Evolutionary conservation across 2,329 filamentous ascomycete species (phyloP), one percentile per base, ranked within the genome.

Genomic region (Neospermospora avenae): DNA sequence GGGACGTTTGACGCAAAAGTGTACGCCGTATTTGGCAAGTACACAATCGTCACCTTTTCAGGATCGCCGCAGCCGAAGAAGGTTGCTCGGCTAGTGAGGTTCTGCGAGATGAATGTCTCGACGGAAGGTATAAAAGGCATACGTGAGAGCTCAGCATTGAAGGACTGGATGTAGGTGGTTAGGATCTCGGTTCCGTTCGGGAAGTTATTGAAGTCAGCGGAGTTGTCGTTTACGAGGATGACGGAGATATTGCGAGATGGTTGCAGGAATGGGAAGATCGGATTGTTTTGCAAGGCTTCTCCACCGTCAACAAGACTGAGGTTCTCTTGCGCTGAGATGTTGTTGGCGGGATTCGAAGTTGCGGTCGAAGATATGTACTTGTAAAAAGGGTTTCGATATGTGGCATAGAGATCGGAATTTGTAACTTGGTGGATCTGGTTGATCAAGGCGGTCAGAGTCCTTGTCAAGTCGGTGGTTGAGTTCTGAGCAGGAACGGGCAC

Each of bases 141-240:
- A 18, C 73, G 74, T 1, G 76, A 65, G 11, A 69, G 57, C 8
- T 62, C 61, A 1, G 57, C 49, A 35, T 59, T 57, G 3, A 63
- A 55, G 3, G 68, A 61, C 48, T 68, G 62, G 5, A 63, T 51
- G 39, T 68, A 70, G 3, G 70, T 69, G 2, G 65, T 72, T 1
- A 70, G 65, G 25, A 81, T 72, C 34, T 75, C 74, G 2, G 71
- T 72, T 13, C 80, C 79, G 61, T 80, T 76, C 39, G 79, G 79
- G 64, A 71, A 80, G 58, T 74, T 71, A 8, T 22, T 51, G 39
- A 53, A 56, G 73, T 89, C 86, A 67, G 83, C 84, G 4, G 80
- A 82, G 55, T 84, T 85, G 74, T 89, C 86, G 69, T 84, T 78
- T 53, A 85, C 84, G 71, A 88, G 80, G 69, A 89, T 79, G 55